phyloP scores from a whole-genome alignment of 345 rosid species.

The Anastatica hierochuntica region DNA sequence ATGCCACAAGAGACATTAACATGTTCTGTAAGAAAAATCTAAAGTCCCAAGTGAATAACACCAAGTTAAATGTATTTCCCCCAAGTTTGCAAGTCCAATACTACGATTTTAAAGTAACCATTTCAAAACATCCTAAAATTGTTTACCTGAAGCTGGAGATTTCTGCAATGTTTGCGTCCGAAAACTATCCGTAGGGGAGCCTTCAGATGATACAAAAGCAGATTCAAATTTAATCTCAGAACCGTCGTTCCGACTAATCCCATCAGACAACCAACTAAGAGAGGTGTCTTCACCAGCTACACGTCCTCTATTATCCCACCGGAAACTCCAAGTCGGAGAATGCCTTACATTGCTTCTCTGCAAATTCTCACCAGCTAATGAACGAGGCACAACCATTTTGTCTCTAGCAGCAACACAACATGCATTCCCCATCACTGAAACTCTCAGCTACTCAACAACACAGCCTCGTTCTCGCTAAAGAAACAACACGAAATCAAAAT shows the following conservation, averaged over 20 bases:
- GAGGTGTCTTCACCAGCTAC: slow-evolving; percentile 94
- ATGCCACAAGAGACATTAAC: too few relatives aligned
- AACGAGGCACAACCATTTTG: slow-evolving; percentile 49
- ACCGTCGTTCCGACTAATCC: slow-evolving; percentile 39
- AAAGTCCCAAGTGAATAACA: too few relatives aligned
- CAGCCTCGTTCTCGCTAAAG: background rate
- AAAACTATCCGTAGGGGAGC: slow-evolving; percentile 49
- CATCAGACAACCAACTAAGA: slow-evolving; percentile 61
- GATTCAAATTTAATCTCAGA: slow-evolving; percentile 52
- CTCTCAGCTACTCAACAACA: background rate
- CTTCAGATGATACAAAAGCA: slow-evolving; percentile 54
- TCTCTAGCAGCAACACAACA: slow-evolving; percentile 97
- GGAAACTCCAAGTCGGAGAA: slow-evolving; percentile 90
- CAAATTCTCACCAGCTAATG: slow-evolving; percentile 44
- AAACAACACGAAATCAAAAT: background rate
- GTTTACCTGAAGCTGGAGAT: slow-evolving; percentile 75
- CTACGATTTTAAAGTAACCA: too few relatives aligned
- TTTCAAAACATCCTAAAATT: background rate
- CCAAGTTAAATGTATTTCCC: too few relatives aligned
- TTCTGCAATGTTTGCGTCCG: slow-evolving; percentile 49
- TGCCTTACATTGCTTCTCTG: slow-evolving; percentile 62
- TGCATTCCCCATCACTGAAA: slow-evolving; percentile 67
- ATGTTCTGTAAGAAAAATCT: too few relatives aligned
- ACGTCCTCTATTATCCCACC: slow-evolving; percentile 93
- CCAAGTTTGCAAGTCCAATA: too few relatives aligned